Evolutionary conservation across 495 filamentous ascomycete species (phyloP).

Genomic region (Clohesyomyces aquaticus): DNA sequence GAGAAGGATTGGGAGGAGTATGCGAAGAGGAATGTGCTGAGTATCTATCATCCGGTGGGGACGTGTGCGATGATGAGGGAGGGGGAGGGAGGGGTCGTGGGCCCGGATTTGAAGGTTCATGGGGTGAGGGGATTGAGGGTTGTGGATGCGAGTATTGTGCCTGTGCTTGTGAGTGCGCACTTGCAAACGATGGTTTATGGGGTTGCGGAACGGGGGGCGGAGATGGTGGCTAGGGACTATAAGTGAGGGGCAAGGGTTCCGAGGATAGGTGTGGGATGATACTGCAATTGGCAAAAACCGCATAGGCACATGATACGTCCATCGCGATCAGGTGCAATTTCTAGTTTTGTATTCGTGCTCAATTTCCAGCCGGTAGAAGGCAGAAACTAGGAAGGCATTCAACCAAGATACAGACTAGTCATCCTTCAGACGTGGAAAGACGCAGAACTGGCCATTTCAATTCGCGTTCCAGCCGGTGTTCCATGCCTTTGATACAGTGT

Average conservation of each 20-base stretch:
- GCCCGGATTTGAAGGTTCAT: slow-evolving; percentile 24
- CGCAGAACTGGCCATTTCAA: no score
- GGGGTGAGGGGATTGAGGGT: slow-evolving; percentile 25
- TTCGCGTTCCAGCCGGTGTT: no score
- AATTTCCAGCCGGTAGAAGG: no score
- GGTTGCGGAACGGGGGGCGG: slow-evolving; percentile 30
- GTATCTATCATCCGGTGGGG: slow-evolving; percentile 28
- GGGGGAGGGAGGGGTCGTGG: slow-evolving; percentile 23
- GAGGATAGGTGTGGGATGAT: not conserved
- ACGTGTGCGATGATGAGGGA: slow-evolving; percentile 22
- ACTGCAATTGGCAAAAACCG: no score
- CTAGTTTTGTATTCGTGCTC: no score
- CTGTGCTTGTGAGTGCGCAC: slow-evolving; percentile 16
- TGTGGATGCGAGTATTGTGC: slow-evolving; percentile 31
- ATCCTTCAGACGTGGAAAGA: no score
- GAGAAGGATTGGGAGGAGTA: slow-evolving; percentile 8
- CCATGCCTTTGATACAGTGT: no score
- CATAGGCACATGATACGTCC: no score
- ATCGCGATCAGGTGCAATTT: no score
- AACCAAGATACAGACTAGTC: no score
- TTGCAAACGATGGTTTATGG: slow-evolving; percentile 28
- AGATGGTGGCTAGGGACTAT: slow-evolving; percentile 18
- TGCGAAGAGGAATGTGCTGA: slow-evolving; percentile 3
- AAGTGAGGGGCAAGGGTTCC: not conserved
- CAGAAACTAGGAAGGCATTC: no score